Base-by-base conservation (phyloP, 2,329 filamentous ascomycete species). In the Claviceps pazoutovae region DNA sequence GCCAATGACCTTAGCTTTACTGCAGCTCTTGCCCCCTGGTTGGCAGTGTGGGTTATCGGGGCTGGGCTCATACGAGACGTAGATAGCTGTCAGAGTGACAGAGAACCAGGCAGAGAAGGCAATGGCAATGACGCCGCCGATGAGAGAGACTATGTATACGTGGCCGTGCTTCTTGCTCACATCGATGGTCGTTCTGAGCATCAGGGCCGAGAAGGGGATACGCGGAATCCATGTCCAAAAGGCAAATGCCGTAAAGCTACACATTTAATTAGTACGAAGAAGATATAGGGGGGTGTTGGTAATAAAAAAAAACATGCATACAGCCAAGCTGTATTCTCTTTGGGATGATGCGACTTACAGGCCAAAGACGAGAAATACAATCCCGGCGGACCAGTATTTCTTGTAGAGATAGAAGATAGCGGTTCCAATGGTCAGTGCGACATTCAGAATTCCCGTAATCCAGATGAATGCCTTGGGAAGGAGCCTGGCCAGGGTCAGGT, bases 381-480 rank as follows among this genome's bases (percentile, higher is more conserved):
- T 91, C 38, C 87, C 91, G 11, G 86, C 89, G 6, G 83, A 85
- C 69, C 82, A 95, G 64, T 91, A 87, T 53, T 78, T 78, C 44
- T 80, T 74, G 54, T 76, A 82, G 45, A 95, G 79, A 73, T 95
- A 95, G 68, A 89, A 94, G 50, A 91, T 82, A 9, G 87, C 88
- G 0, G 88, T 95, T 1, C 79, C 90, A n/a, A 96, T 72, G 0
- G 87, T 88, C 59, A 88, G 84, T 51, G 84, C 71, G 60, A 95
- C 85, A 66, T 96, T 94, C 52, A 95, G 73, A 49, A 95, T 91
- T 13, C 88, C 88, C 0, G 89, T 94, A 41, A 89, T 79, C 87
- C 88, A 96, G 64, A 96, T 94, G 59, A 95, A 89, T 62, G 88
- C 80, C 69, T 93, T 94, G 3, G 90, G 89, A 57, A 91, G 91